phyloP scores from a whole-genome alignment of 2,329 filamentous ascomycete genomes.

The Ascochyta fabae region DNA sequence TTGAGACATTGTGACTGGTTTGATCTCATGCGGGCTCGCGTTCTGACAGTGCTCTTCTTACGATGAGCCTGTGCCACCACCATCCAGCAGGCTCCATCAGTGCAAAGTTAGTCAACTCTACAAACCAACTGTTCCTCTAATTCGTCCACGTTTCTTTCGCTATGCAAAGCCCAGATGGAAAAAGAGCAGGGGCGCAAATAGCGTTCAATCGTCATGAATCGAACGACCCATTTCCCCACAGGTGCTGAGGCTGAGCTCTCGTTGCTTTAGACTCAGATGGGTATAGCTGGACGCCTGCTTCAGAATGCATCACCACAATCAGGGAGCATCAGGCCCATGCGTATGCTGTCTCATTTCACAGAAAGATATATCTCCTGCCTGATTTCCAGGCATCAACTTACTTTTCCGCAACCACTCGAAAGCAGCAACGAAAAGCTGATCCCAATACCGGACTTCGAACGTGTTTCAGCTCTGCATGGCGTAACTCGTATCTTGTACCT shows the following conservation, averaged over 20 bases:
- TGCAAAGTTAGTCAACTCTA: slow-evolving; percentile 20
- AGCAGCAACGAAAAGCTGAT: slow-evolving; percentile 14
- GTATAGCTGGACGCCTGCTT: slow-evolving; percentile 34
- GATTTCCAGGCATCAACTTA: slow-evolving; percentile 19
- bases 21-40: slow-evolving; percentile 19
- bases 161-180: slow-evolving; percentile 12
- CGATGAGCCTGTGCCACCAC: slow-evolving; percentile 36
- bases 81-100: slow-evolving; percentile 21
- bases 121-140: slow-evolving; percentile 8
- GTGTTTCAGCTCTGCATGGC: slow-evolving; percentile 29
- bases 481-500: slow-evolving; percentile 22
- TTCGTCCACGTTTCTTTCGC: slow-evolving; percentile 24
- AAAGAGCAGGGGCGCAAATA: slow-evolving; percentile 19
- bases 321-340: slow-evolving; percentile 28
- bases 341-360: slow-evolving; percentile 29
- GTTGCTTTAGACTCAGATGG: slow-evolving; percentile 23
- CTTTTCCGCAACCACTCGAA: slow-evolving; percentile 13
- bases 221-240: slow-evolving; percentile 29
- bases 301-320: slow-evolving; percentile 23
- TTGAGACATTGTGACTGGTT: slow-evolving; percentile 21
- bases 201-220: slow-evolving; percentile 20
- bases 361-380: slow-evolving; percentile 35
- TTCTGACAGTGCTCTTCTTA: slow-evolving; percentile 11
- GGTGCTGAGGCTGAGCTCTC: slow-evolving; percentile 39
- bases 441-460: slow-evolving; percentile 14